phyloP scores from a whole-genome alignment of 768 basidiomycete genomes.

The Tulasnella sp. region DNA sequence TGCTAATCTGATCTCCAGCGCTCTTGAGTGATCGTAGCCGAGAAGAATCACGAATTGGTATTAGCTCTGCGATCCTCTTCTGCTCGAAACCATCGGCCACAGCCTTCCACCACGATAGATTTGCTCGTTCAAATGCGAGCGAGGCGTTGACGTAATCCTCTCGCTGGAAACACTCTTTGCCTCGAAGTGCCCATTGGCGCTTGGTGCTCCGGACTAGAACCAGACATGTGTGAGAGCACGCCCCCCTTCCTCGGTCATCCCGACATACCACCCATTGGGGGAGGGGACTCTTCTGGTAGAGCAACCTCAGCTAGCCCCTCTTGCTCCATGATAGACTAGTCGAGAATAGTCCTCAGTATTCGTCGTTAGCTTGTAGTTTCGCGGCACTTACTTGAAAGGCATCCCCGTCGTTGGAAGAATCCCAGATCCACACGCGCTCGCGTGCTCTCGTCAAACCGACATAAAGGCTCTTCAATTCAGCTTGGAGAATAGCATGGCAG shows the following conservation, averaged over 20 bases:
- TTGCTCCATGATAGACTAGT: background rate
- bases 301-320: background rate
- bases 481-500: conserved; percentile 22
- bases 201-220: background rate
- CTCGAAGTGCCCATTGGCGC: conserved; percentile 9
- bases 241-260: too few relatives aligned
- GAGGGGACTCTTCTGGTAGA: background rate
- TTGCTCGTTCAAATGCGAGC: background rate
- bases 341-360: too few relatives aligned
- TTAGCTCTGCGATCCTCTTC: conserved; percentile 11
- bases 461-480: conserved; percentile 28
- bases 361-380: too few relatives aligned
- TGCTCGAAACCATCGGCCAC: background rate
- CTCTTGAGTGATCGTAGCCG: too few relatives aligned
- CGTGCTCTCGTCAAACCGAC: conserved; percentile 28
- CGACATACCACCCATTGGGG: background rate
- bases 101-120: background rate
- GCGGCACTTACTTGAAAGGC: conserved; percentile 25
- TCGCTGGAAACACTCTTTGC: background rate
- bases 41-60: background rate
- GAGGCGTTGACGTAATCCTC: background rate
- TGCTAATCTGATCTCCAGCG: background rate
- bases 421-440: conserved; percentile 27
- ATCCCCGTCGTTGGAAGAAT: background rate
- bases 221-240: too few relatives aligned